Evolutionary conservation across 169 alveolate species (phyloP).

Genomic region (Cryptosporidium canis): DNA sequence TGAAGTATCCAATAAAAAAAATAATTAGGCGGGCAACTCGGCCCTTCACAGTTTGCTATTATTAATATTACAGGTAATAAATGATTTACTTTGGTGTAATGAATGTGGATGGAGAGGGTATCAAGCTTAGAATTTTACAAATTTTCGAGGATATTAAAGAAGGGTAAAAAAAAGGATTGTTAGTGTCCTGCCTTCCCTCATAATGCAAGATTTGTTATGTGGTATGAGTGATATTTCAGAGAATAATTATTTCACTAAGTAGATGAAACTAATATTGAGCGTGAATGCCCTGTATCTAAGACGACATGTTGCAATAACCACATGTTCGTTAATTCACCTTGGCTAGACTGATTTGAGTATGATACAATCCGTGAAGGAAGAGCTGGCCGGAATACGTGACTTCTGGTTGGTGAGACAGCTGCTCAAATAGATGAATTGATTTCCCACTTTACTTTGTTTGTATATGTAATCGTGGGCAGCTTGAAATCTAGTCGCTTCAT

Average conservation of each 20-base stretch:
- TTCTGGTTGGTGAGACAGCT: neutral
- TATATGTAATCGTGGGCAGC: neutral
- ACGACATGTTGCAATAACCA: conserved; percentile 26
- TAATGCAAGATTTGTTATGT: too few relatives aligned
- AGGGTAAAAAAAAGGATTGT: too few relatives aligned
- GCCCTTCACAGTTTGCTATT: too few relatives aligned
- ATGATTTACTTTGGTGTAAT: too few relatives aligned
- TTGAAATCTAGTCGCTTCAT: neutral
- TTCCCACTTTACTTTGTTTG: neutral
- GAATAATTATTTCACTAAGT: neutral
- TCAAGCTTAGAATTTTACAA: too few relatives aligned
- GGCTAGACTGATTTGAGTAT: conserved; percentile 16
- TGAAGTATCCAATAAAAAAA: too few relatives aligned
- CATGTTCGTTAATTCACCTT: conserved; percentile 67
- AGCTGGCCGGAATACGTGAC: neutral
- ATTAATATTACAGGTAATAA: too few relatives aligned
- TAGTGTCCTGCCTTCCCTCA: too few relatives aligned
- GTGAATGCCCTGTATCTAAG: conserved; percentile 66
- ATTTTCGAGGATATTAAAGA: too few relatives aligned
- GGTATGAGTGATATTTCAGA: neutral
- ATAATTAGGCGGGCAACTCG: too few relatives aligned
- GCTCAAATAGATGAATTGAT: neutral
- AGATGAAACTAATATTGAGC: neutral
- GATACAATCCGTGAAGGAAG: neutral
- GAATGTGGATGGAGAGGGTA: too few relatives aligned